phyloP scores from a whole-genome alignment of 2,329 filamentous ascomycete genomes.

The Diaporthe longicolla region DNA sequence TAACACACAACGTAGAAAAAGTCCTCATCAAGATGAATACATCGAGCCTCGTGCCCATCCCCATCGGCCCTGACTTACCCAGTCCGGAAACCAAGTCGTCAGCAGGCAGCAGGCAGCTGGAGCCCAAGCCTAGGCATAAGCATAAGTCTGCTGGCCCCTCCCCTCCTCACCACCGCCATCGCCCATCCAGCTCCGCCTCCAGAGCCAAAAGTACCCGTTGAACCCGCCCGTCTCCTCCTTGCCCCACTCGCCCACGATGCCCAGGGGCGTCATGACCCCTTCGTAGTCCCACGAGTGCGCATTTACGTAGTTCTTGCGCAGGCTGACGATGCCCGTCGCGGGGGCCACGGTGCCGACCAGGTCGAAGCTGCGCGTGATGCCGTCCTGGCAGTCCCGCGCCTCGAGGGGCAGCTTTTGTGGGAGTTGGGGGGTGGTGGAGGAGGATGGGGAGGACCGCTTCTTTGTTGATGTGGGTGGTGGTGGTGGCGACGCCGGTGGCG shows the following conservation, averaged over 20 bases:
- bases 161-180: background rate
- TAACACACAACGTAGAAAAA: conserved; percentile 2
- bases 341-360: conserved; percentile 37
- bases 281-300: conserved; percentile 43
- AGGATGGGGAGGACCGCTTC: conserved; percentile 1
- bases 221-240: conserved; percentile 38
- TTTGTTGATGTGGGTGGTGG: background rate
- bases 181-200: conserved; percentile 43
- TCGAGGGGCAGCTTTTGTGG: conserved; percentile 39
- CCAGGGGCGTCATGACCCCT: conserved; percentile 44
- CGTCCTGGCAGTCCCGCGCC: conserved; percentile 39
- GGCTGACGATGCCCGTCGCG: conserved; percentile 39
- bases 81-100: too few species aligned
- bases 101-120: too few species aligned
- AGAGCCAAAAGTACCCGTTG: conserved; percentile 43
- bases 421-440: background rate
- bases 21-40: background rate
- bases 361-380: conserved; percentile 41
- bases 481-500: background rate
- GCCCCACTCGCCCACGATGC: conserved; percentile 52
- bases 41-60: background rate
- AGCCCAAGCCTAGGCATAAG: conserved; percentile 30
- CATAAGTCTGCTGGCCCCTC: conserved; percentile 33
- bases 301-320: conserved; percentile 39
- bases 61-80: too few species aligned